Evolutionary conservation across 2,329 filamentous ascomycete species (phyloP), one percentile per base, ranked within the genome.

Genomic region (Mollisiaceae sp.): DNA sequence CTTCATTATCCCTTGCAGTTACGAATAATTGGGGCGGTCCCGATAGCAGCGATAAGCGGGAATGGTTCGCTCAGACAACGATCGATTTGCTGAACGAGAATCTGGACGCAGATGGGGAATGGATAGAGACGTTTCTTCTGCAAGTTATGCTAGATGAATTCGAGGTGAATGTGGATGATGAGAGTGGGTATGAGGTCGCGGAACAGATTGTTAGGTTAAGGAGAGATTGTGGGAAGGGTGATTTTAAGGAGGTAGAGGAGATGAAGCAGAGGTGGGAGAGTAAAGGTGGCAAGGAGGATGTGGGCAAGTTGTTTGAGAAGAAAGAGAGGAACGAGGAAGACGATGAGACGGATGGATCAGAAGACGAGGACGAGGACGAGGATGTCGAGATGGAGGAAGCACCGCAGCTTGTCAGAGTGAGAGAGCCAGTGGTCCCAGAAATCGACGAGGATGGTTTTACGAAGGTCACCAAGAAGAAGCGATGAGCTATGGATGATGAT

Each of bases 121-220:
- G 97, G 72, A 82, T 97, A 52, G 94, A 98, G 81, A 85, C 90
- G 47, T 88, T 96, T 60, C 82, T 98, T 57, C 82, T 97, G 56
- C 92, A 97, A 74, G 89, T 97, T 67, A 95, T 98, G 90, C 86
- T 91, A 68, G 95, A 98, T 80, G 95, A 99, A 79, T 99, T 98
- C 75, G 93, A 97, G 74, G 91, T 95, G 63, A 90, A 92, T 64
- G 87, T 97, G 35, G 95, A 98, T 74, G 95, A 99, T 78, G 94
- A 93, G 72, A 94, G 90, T 57, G 91, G 89, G 39, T 88, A 85
- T 61, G 86, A 89, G 63, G 86, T 97, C 8, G 93, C 93, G 11
- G 82, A 83, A 65, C 83, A 89, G 72, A 91, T 98, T 65, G 79
- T 96, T 77, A 82, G 83, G 60, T 80, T 94, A 69, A 83, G 88